Conservation (phyloP, 2,329 filamentous ascomycete species). For the Aspergillus aculeatinus region DNA sequence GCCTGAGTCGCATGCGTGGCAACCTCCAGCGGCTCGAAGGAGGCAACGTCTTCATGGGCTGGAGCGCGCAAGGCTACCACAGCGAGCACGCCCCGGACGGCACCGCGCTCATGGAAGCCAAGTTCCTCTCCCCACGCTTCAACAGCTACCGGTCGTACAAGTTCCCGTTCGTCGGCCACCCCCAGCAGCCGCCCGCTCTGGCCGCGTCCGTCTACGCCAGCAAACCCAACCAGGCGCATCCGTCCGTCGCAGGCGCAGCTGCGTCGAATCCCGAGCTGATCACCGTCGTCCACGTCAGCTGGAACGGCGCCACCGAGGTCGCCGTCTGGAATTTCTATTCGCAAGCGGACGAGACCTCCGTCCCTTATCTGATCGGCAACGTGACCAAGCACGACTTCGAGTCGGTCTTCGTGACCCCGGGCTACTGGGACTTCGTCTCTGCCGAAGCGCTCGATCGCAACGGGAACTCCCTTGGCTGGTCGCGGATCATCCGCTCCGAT, state of each 20-base stretch:
- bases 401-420: slow-evolving; percentile 26
- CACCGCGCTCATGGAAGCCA: slow-evolving; percentile 32
- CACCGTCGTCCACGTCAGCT: slow-evolving; percentile 35
- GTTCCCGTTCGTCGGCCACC: slow-evolving; percentile 33
- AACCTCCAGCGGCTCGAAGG: slow-evolving; percentile 32
- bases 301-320: slow-evolving; percentile 43
- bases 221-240: slow-evolving; percentile 14
- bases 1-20: slow-evolving; percentile 32
- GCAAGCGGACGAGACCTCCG: slow-evolving; percentile 19
- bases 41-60: slow-evolving; percentile 36
- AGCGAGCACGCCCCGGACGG: slow-evolving; percentile 33
- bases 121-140: slow-evolving; percentile 30
- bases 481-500: not conserved
- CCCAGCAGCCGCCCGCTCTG: slow-evolving; percentile 27
- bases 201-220: slow-evolving; percentile 33
- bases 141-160: slow-evolving; percentile 43
- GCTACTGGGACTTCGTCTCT: slow-evolving; percentile 26
- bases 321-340: slow-evolving; percentile 36
- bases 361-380: slow-evolving; percentile 14
- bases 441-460: slow-evolving; percentile 26
- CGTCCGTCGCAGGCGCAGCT: slow-evolving; percentile 15
- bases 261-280: slow-evolving; percentile 21
- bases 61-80: slow-evolving; percentile 34
- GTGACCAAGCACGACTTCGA: slow-evolving; percentile 33
- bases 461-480: slow-evolving; percentile 18